Base-by-base conservation (phyloP, 2,329 filamentous ascomycete genomes). In the Calonectria pteridis region DNA sequence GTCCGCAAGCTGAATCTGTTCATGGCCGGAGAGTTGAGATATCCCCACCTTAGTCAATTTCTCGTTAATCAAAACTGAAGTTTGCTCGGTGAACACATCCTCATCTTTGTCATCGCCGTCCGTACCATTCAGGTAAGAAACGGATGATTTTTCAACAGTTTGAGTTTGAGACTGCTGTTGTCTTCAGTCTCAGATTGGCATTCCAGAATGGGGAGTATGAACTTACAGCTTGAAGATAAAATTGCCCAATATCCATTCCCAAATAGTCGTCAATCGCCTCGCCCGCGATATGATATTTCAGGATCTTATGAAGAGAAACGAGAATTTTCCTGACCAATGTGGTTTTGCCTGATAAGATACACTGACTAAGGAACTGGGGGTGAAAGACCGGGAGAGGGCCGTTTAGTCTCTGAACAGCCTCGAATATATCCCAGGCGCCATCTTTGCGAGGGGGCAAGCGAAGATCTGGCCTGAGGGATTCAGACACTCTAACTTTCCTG, bases 361-460 rank as follows among this genome's bases (percentile, higher is more conserved):
- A 96, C 83, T 98, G 94, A 67, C 94, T 94, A 31, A 98, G 85
- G 72, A 98, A 94, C 80, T 98, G 95, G 0, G 97, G 97, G 80
- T 99, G 96, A 79, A 98, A 99, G 2, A 97, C 89, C 0, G 97
- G 95, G 9, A 98, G 86, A 3, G 96, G 94, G 0, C 95, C 94
- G 80, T 98, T 98, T 63, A 98, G 88, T 74, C 94, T 89, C 77
- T 94, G 94, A 14, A 97, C 94, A 11, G 95, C 90, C 49, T 96
- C 92, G 77, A 97, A 98, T 6, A 98, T 86, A 81, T 97, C 93
- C 82, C 91, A 89, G 1, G 87, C 88, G 6, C 88, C 88, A 80
- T 85, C 85, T 73, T 87, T 88, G 29, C 84, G 83, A 59, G 87
- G 85, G 18, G 89, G 87, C 26, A 91, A 81, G 23, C 88, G 85